Conservation (phyloP, 257 asterid species). For the Thymus mandschuricus region DNA sequence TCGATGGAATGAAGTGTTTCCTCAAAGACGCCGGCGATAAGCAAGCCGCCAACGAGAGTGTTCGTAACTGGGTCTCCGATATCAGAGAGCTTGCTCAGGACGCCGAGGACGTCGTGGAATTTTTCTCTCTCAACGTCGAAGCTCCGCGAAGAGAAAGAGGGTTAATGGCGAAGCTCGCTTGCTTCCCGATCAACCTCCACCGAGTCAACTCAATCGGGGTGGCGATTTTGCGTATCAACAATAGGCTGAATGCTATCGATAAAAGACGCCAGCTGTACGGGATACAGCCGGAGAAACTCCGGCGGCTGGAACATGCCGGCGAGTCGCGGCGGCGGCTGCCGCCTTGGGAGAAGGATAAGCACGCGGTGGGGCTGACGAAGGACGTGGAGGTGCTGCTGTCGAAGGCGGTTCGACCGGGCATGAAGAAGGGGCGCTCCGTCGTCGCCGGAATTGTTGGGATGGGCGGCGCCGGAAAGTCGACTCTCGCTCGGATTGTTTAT, state of each 20-base stretch:
- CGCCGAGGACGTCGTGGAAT: conserved; percentile 35
- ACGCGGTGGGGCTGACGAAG: conserved; percentile 24
- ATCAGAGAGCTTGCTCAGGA: conserved; percentile 34
- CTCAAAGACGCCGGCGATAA: conserved; percentile 32
- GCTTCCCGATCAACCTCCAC: neutral
- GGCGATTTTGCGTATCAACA: neutral
- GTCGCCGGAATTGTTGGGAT: conserved; percentile 26
- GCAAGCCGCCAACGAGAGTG: conserved; percentile 14
- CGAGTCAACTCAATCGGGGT: neutral
- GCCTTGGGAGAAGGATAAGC: conserved; percentile 23
- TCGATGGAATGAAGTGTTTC: conserved; percentile 23
- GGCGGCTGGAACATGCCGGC: neutral
- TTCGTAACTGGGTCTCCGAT: conserved; percentile 32
- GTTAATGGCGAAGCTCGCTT: neutral
- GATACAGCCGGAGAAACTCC: conserved; percentile 1
- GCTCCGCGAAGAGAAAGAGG: neutral
- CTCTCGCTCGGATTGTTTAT: conserved; percentile 28
- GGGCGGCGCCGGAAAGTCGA: conserved; percentile 29
- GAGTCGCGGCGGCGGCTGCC: neutral
- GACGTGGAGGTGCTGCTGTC: neutral
- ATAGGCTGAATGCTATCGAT: neutral
- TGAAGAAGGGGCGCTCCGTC: conserved; percentile 1
- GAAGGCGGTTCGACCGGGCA: neutral
- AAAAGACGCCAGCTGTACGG: conserved; percentile 18
- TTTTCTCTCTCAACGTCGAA: conserved; percentile 24